A percentile compares a stretch with the other conserved stretches of the same genome.
Evolutionary conservation across 2,329 filamentous ascomycete species (phyloP).

Genomic region (Purpureocillium takamizusanense): DNA sequence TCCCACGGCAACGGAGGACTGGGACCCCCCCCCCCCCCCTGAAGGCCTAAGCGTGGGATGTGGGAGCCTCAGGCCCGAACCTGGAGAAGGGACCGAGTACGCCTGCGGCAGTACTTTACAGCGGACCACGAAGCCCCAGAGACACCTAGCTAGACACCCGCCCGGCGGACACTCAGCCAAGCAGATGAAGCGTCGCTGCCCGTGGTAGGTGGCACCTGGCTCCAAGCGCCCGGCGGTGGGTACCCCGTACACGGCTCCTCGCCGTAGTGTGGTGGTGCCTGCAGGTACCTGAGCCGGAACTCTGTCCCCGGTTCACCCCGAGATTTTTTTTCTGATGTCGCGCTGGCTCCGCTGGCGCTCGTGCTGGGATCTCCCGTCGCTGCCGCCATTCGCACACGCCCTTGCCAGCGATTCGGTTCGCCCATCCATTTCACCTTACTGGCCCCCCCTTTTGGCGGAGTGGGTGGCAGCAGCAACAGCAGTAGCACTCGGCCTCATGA

Average conservation of each 20-base stretch:
- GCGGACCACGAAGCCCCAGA: too few relatives aligned
- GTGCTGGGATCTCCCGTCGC: too few relatives aligned
- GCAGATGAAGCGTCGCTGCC: too few relatives aligned
- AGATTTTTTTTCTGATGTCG: conserved; percentile 20
- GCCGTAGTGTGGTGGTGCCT: background rate
- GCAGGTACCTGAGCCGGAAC: conserved; percentile 3
- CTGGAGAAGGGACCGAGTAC: too few relatives aligned
- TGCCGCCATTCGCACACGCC: too few relatives aligned
- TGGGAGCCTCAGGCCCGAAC: conserved; percentile 25
- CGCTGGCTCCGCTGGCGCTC: conserved; percentile 1
- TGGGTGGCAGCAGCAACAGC: too few relatives aligned
- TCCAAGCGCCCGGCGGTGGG: background rate
- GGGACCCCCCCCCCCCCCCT: too few relatives aligned
- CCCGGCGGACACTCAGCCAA: background rate
- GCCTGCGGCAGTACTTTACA: too few relatives aligned
- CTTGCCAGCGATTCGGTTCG: background rate
- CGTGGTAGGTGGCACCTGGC: background rate
- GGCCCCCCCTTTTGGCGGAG: too few relatives aligned
- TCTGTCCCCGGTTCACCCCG: conserved; percentile 22
- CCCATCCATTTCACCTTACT: background rate
- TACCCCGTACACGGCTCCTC: background rate
- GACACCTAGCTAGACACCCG: too few relatives aligned
- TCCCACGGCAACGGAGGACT: conserved; percentile 26
- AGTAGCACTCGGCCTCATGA: background rate
- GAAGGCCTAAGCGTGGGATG: too few relatives aligned